Evolutionary conservation across 2,329 filamentous ascomycete species (phyloP).

Genomic region (Akanthomyces lecanii): DNA sequence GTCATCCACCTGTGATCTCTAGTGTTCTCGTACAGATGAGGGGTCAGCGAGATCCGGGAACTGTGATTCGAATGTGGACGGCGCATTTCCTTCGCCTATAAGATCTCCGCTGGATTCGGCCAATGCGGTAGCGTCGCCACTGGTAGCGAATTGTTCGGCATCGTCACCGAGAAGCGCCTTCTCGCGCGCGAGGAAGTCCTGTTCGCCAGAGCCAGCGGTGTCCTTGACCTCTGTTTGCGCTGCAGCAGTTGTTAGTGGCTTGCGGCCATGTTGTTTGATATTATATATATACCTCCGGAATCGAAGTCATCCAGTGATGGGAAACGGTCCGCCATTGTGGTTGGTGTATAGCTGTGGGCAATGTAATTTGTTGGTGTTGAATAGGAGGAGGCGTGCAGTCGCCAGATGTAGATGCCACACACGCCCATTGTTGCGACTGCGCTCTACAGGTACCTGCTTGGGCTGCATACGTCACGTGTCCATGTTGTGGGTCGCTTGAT

Average conservation of each 20-base stretch:
- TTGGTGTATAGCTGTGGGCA: slow-evolving; percentile 7
- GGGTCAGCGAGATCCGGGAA: slow-evolving; percentile 71
- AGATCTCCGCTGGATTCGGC: slow-evolving; percentile 66
- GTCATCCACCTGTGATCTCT: background rate
- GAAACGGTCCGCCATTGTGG: slow-evolving; percentile 70
- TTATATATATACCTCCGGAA: slow-evolving; percentile 48
- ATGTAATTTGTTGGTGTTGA: background rate
- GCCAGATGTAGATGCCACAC: background rate
- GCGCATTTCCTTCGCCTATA: slow-evolving; percentile 60
- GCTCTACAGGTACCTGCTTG: background rate
- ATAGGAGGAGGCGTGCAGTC: slow-evolving; percentile 7
- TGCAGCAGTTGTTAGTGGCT: slow-evolving; percentile 27
- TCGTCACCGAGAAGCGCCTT: slow-evolving; percentile 88
- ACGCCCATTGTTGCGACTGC: background rate
- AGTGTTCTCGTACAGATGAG: slow-evolving; percentile 28
- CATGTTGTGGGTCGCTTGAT: background rate
- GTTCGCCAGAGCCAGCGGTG: slow-evolving; percentile 46
- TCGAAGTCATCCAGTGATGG: slow-evolving; percentile 77
- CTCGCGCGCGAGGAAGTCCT: slow-evolving; percentile 90
- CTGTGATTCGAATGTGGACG: slow-evolving; percentile 71
- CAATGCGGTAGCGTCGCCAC: slow-evolving; percentile 63
- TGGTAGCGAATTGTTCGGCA: slow-evolving; percentile 80
- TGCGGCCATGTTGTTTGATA: background rate
- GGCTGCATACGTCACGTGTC: slow-evolving; percentile 9
- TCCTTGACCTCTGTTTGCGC: slow-evolving; percentile 65